Conservation (phyloP, 768 basidiomycete species). For the Clavulina sp. region DNA sequence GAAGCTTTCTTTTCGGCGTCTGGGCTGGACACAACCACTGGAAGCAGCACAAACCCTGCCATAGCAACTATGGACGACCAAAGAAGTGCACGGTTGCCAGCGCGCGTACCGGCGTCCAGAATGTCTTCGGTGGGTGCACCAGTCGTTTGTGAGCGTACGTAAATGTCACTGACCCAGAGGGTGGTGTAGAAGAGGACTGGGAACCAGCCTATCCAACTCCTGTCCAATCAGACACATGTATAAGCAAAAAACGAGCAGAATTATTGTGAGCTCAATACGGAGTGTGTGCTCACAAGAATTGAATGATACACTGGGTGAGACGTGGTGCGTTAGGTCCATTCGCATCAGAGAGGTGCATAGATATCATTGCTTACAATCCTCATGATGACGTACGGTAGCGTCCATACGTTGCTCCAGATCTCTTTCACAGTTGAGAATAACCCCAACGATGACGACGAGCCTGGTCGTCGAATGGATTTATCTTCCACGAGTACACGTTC, state of each 20-base stretch:
- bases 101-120: slow-evolving; percentile 52
- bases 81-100: slow-evolving; percentile 72
- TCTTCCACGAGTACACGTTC: slow-evolving; percentile 2
- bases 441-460: background rate
- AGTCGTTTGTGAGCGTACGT: background rate
- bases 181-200: slow-evolving; percentile 5
- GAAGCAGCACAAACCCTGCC: slow-evolving; percentile 48
- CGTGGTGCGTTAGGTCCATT: background rate
- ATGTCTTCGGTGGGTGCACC: background rate
- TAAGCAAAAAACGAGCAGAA: slow-evolving; percentile 3
- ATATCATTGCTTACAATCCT: slow-evolving; percentile 46
- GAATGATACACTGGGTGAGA: slow-evolving; percentile 44
- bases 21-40: slow-evolving; percentile 16
- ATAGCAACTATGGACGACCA: slow-evolving; percentile 56
- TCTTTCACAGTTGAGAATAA: slow-evolving; percentile 1
- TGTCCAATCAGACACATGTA: slow-evolving; percentile 15
- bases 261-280: slow-evolving; percentile 15
- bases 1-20: background rate
- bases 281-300: slow-evolving; percentile 81
- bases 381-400: slow-evolving; percentile 55
- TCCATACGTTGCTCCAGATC: slow-evolving; percentile 53
- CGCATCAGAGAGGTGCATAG: background rate
- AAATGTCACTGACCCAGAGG: slow-evolving; percentile 2
- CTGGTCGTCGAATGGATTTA: background rate
- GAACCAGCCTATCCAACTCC: slow-evolving; percentile 69